Evolutionary conservation across 768 basidiomycete species (phyloP).

Genomic region (Xerocomellus amylosporus): DNA sequence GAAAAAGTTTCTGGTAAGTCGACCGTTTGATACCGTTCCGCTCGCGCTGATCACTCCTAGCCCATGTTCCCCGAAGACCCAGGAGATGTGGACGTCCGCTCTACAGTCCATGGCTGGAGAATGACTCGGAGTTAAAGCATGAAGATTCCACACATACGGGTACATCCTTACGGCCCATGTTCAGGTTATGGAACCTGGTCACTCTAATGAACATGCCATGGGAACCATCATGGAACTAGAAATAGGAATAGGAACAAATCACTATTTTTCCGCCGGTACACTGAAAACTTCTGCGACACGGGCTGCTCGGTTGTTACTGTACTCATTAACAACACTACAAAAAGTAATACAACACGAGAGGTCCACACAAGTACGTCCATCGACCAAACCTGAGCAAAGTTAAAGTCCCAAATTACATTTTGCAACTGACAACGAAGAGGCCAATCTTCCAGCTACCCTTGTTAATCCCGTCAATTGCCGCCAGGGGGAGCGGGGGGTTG

Average conservation of each 20-base stretch:
- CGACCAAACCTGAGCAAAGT: background rate
- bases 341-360: background rate
- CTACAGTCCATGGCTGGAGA: conserved; percentile 85
- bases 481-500: background rate
- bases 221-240: background rate
- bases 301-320: too few species aligned
- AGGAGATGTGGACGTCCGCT: conserved; percentile 72
- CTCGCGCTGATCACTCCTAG: conserved; percentile 34
- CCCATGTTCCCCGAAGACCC: conserved; percentile 90
- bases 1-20: conserved; percentile 57
- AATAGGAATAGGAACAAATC: too few species aligned
- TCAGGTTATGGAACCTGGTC: too few species aligned
- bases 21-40: background rate
- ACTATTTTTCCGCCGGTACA: background rate
- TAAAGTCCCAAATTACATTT: background rate
- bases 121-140: conserved; percentile 33
- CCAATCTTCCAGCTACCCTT: background rate
- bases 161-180: too few species aligned
- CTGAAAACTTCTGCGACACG: background rate
- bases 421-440: background rate
- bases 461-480: background rate
- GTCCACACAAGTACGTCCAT: background rate
- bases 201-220: background rate
- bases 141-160: background rate
- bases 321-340: background rate